Percentiles rank a stretch among this genome's conserved stretches.
Conservation (phyloP, 2,329 filamentous ascomycete species). For the Ustulina deusta region DNA sequence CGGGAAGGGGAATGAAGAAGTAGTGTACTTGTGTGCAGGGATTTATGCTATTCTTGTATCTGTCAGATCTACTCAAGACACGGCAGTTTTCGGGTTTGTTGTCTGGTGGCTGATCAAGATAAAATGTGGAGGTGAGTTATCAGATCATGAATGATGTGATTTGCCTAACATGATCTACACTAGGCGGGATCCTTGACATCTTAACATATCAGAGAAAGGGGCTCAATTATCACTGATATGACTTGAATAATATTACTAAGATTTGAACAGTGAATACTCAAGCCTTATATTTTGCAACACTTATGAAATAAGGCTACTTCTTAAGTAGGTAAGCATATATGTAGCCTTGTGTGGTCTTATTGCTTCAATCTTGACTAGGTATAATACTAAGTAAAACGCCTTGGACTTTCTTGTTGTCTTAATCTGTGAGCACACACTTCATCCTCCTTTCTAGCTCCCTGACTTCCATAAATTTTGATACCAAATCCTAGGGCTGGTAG, state of each 20-base stretch:
- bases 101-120: conserved; percentile 4
- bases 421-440: background rate
- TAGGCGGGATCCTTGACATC: conserved; percentile 8
- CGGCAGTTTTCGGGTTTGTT: background rate
- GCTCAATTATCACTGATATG: conserved; percentile 1
- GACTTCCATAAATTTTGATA: background rate
- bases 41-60: background rate
- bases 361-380: background rate
- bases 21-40: too few relatives aligned
- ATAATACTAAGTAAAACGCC: background rate
- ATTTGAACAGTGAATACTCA: background rate
- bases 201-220: conserved; percentile 29
- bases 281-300: background rate
- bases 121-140: conserved; percentile 15
- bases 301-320: conserved; percentile 1
- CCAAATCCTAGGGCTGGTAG: background rate
- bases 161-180: background rate
- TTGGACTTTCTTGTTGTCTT: background rate
- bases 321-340: too few relatives aligned
- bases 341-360: conserved; percentile 8
- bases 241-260: conserved; percentile 1
- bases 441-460: background rate
- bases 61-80: background rate
- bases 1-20: conserved; percentile 1
- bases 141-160: conserved; percentile 3